phyloP scores from a whole-genome alignment of 108 stramenopile species.

The Pelagomonas calceolata region DNA sequence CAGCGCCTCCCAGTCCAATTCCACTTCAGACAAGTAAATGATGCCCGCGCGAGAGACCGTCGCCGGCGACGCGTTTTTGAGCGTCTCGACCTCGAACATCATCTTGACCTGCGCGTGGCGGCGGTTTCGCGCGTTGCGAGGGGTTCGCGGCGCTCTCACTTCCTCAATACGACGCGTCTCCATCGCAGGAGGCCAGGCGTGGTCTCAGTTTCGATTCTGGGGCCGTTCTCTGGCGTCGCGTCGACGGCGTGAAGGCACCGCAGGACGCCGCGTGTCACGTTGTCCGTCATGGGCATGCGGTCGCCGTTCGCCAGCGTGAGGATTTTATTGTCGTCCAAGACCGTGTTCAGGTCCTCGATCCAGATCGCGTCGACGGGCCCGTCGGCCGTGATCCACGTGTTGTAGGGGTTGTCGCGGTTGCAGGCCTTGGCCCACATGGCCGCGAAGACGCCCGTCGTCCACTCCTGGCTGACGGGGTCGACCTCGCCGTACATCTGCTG shows the following conservation, averaged over 20 bases:
- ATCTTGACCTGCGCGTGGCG: no score
- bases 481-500: slow-evolving; percentile 87
- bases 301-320: slow-evolving; percentile 80
- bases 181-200: slow-evolving; percentile 9
- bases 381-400: slow-evolving; percentile 84
- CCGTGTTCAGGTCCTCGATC: slow-evolving; percentile 87
- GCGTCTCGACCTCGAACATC: slow-evolving; percentile 75
- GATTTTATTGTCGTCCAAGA: slow-evolving; percentile 76
- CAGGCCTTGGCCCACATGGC: slow-evolving; percentile 84
- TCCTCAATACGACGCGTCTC: no score
- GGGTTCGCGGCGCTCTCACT: no score
- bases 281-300: slow-evolving; percentile 86
- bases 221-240: no score
- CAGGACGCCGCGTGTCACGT: no score
- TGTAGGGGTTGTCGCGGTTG: slow-evolving; percentile 66
- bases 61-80: slow-evolving; percentile 79
- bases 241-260: no score
- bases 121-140: no score
- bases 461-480: slow-evolving; percentile 71
- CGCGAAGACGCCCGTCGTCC: slow-evolving; percentile 82
- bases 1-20: slow-evolving; percentile 74
- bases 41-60: slow-evolving; percentile 87
- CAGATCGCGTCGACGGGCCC: slow-evolving; percentile 88
- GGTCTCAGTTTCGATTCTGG: slow-evolving; percentile 17
- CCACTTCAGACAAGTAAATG: slow-evolving; percentile 77